These are phyloP conservation scores for Suillus weaverae DNA, from an alignment of 768 basidiomycete species.

Conservation along the genomic window DNA sequence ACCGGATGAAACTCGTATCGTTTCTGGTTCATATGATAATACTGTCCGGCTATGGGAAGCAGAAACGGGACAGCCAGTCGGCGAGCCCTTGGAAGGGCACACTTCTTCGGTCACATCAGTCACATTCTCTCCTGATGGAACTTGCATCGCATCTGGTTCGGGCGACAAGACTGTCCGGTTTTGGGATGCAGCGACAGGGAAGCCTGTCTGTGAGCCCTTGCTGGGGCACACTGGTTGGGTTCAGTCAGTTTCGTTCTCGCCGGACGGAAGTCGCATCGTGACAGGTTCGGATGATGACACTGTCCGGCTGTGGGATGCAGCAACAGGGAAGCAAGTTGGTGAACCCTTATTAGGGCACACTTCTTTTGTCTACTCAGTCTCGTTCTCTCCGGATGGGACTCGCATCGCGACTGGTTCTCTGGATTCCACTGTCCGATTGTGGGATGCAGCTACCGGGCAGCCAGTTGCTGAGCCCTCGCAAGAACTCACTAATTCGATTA, in stretches of 20 bases:
- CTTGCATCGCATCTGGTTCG: not conserved
- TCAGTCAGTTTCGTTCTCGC: not conserved
- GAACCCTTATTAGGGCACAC: too few relatives aligned
- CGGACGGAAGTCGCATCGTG: not conserved
- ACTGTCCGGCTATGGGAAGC: too few relatives aligned
- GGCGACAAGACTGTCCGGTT: not conserved
- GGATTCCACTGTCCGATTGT: too few relatives aligned
- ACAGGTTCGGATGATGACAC: too few relatives aligned
- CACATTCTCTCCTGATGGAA: not conserved
- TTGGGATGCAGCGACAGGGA: too few relatives aligned
- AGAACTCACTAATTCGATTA: not conserved
- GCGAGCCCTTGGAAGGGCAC: not conserved
- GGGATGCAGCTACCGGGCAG: not conserved
- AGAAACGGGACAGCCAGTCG: not conserved
- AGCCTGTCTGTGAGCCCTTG: not conserved
- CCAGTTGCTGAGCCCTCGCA: not conserved
- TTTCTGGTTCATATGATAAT: not conserved
- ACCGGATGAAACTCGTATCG: not conserved
- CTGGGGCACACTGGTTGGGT: not conserved
- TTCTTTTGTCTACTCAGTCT: too few relatives aligned
- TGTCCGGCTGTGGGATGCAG: too few relatives aligned
- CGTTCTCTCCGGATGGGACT: too few relatives aligned
- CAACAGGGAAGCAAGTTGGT: too few relatives aligned
- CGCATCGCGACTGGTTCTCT: too few relatives aligned
- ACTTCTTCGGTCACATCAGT: rapidly evolving